Base-by-base conservation (phyloP, 129 eudicot genomes). In the Pittosporum tobira region DNA sequence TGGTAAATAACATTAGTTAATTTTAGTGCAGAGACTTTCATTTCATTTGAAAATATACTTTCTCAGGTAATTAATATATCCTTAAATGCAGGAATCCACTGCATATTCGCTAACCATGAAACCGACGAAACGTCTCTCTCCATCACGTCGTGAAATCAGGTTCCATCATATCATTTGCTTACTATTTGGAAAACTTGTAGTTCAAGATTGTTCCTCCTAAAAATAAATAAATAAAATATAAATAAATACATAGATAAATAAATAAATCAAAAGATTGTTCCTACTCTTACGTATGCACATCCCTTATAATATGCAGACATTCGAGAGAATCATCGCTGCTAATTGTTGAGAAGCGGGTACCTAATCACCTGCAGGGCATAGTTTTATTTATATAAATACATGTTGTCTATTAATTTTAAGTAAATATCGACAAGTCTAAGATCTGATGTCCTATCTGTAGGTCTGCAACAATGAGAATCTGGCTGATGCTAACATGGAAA, bases 111-210 rank as follows among this genome's bases (percentile, higher is more conserved):
- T 65, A 38, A 62, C 34, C 52, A 63, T 62, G 45, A 69, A 62
- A 58, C 85, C 89, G 58, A 28, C 72, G 19, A 91, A 87, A 68
- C 94, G 85, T 54, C 71, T 72, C 43, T 70, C 81, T 18, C 59
- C 55, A 10, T 71, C 91, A 72, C 77, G 88, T 36, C 52, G 29
- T 27, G 59, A 30, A 26, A 82, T 11, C 79, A 87, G 99, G 99
- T 91, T 68, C 44, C 21, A 54, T 42, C 45, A 50, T 62, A 34
- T 48, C 28, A 60, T 36, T 52, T 50, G 5, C 48, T 63, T 5
- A 38, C 2, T 56, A 26, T 48, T 62, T 20, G n/a, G 43, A 11
- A 19, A 25, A 23, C 28, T 19, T 59, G 28, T 34, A 48, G 12
- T 59, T 59, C 19, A 8, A n/a, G n/a, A n/a, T n/a, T n/a, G n/a